Evolutionary conservation across 805 yeast species (phyloP), one percentile per base, ranked within the genome.

Genomic region (Candida cerambycidarum): DNA sequence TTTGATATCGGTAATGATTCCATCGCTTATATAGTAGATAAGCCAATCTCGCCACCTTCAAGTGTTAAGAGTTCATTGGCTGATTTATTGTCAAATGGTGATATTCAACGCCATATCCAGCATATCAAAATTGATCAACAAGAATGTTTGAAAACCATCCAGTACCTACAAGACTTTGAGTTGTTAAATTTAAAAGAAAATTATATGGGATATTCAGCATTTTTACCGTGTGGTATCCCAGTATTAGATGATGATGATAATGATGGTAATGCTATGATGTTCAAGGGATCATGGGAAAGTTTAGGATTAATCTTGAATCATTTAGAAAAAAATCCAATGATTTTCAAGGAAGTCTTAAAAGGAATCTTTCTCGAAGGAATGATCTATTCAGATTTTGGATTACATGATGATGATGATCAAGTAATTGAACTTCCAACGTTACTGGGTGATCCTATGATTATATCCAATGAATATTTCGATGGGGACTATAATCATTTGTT

Each of bases 11-110:
- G 85, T 0, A 79, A 82, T 39, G 41, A 55, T 47, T 79, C 89
- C 1, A 57, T 76, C n/a, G 82, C 89, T 5, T 87, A 82, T 51
- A 59, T 83, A 2, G 67, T 84, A 1, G 79, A 81, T 45, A 82
- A 79, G 12, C 82, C 79, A 23, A 52, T 87, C 10, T 60, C 74
- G 9, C 50, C 83, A 1, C 98, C 97, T 0, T 63, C 75, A 1
- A 78, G 80, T 23, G 65, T 90, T 32, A 73, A 83, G 21, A 68
- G 78, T 28, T 77, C 92, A 0, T 73, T 89, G 15, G 85, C 85
- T 3, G 65, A 60, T 23, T 47, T 70, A 11, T 55, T 69, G 7
- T 65, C 73, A 3, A 58, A 53, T 32, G 72, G 68, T 7, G 54
- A 53, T 3, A 45, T 58, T 1, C 59, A 50, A 23, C 43, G 62